A percentile compares a stretch with the other conserved stretches of the same genome.
Conservation (phyloP, 345 rosid genomes). For the sweet orange (Citrus sinensis) region DVS_A1.0 CM039161.1:1420501-1421000, state of each 20-base stretch:
- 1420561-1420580: neutral
- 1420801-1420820: neutral
- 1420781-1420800: neutral
- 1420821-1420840: neutral
- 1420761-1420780: neutral
- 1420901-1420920: neutral
- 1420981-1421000: neutral
- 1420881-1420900: neutral
- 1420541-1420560: neutral
- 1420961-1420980: neutral
- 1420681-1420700: slow-evolving; percentile 11
- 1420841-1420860: neutral
- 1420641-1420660: neutral
- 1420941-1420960: neutral
- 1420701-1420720: neutral
- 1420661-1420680: neutral
- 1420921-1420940: neutral
- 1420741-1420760: neutral
- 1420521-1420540: neutral
- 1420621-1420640: neutral
- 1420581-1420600: neutral
- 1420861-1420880: neutral
- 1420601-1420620: slow-evolving; percentile 12
- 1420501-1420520: neutral
- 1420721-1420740: neutral